A percentile compares a stretch with the other conserved stretches of the same genome.
phyloP scores from a whole-genome alignment of 331 rosid species.

The Erythrophleum ivorense region DNA sequence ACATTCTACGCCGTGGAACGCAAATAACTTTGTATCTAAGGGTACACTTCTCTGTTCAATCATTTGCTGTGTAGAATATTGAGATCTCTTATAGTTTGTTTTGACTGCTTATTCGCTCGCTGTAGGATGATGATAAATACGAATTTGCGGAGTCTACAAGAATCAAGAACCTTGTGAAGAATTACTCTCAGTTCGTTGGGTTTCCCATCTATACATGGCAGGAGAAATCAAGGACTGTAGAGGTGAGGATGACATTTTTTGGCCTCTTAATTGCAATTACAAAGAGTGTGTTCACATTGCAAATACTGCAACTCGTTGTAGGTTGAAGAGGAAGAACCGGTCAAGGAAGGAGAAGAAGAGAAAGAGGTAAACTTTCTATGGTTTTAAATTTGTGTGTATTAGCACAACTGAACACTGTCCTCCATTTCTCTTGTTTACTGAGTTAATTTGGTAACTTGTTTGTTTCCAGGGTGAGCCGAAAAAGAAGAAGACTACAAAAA shows the following conservation, averaged over 20 bases:
- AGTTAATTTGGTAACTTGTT: slow-evolving; percentile 16
- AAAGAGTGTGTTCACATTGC: too few species aligned
- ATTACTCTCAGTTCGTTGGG: slow-evolving; percentile 94
- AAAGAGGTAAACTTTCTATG: slow-evolving; percentile 75
- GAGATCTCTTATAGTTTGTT: too few species aligned
- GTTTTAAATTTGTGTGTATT: too few species aligned
- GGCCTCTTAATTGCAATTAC: too few species aligned
- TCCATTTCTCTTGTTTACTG: too few species aligned
- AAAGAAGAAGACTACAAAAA: slow-evolving; percentile 67
- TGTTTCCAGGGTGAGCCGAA: slow-evolving; percentile 72
- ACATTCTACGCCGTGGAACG: slow-evolving; percentile 78
- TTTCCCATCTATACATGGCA: slow-evolving; percentile 96
- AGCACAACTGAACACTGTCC: too few species aligned
- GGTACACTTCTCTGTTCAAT: slow-evolving; percentile 52
- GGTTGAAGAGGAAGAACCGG: slow-evolving; percentile 98
- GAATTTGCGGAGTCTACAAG: slow-evolving; percentile 83
- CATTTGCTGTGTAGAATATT: too few species aligned
- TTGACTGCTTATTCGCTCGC: too few species aligned
- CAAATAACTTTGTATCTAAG: slow-evolving; percentile 84
- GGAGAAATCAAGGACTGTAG: slow-evolving; percentile 88
- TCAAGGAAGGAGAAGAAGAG: slow-evolving; percentile 87
- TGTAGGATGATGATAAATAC: slow-evolving; percentile 93
- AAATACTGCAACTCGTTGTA: too few species aligned
- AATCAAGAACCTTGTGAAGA: slow-evolving; percentile 90
- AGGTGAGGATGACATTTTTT: slow-evolving; percentile 73